Conservation (phyloP, 1,284 basidiomycete species). For the Cryptococcus sp. region DNA sequence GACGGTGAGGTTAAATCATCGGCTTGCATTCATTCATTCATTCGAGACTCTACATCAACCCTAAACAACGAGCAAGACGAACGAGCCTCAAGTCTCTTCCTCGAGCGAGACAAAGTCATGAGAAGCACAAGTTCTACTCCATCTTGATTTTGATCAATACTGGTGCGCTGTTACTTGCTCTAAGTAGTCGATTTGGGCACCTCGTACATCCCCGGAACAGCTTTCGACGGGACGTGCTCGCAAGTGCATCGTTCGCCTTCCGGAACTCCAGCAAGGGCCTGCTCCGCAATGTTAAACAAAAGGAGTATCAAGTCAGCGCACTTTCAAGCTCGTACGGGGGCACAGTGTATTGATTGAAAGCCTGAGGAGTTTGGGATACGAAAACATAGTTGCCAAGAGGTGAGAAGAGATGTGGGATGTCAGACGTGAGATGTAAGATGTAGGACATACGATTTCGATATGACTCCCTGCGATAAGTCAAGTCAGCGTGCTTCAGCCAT, state of each 20-base stretch:
- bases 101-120: too few species aligned
- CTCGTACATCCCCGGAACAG: slow-evolving; percentile 42
- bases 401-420: neutral
- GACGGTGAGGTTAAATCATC: too few species aligned
- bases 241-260: slow-evolving; percentile 42
- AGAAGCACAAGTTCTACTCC: too few species aligned
- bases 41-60: too few species aligned
- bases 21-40: too few species aligned
- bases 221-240: slow-evolving; percentile 41
- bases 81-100: too few species aligned
- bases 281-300: neutral
- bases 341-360: neutral
- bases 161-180: too few species aligned
- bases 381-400: neutral
- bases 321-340: neutral
- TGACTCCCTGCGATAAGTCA: slow-evolving; percentile 35
- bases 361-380: neutral
- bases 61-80: too few species aligned
- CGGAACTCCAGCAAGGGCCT: slow-evolving; percentile 45
- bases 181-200: slow-evolving; percentile 14
- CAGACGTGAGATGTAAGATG: neutral
- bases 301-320: neutral
- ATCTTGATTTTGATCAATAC: too few species aligned
- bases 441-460: slow-evolving; percentile 43
- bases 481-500: slow-evolving; percentile 4